Conservation (phyloP, 306 rosid genomes). For the Trifolium repens region DNA sequence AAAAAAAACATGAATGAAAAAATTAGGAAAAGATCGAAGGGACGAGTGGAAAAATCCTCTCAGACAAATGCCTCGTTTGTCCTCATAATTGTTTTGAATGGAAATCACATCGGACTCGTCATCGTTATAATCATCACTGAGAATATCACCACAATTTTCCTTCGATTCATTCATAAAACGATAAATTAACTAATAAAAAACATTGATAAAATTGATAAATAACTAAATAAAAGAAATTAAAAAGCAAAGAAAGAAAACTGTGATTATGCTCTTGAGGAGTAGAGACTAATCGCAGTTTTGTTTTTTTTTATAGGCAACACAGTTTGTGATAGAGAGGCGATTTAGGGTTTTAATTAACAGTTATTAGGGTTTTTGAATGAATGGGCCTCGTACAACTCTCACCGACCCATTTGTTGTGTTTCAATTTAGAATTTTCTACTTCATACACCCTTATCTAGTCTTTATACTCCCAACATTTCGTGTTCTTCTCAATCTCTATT, state of each 20-base stretch:
- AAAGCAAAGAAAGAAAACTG: neutral
- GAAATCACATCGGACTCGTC: constrained; percentile 85
- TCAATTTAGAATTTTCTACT: no score
- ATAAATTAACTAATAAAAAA: neutral
- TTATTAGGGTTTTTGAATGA: neutral
- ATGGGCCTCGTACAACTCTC: no score
- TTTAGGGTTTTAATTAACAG: constrained; percentile 27
- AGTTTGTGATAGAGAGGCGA: neutral
- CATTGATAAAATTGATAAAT: neutral
- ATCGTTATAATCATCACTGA: constrained; percentile 75
- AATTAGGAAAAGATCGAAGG: neutral
- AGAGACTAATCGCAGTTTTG: neutral
- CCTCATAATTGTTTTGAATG: constrained; percentile 71
- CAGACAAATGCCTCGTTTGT: constrained; percentile 98
- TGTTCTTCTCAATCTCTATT: no score
- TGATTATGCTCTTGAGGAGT: neutral
- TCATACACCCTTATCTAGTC: no score
- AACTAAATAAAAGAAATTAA: neutral
- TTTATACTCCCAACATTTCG: no score
- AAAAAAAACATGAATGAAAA: rapidly evolving
- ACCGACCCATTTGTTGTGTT: neutral
- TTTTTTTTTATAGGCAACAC: constrained; percentile 41
- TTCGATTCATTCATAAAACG: neutral
- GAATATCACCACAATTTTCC: constrained; percentile 48
- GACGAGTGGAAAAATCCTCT: constrained; percentile 51